A percentile compares a stretch with the other conserved stretches of the same genome.
These are phyloP conservation scores for Hura crepitans DNA, from an alignment of 441 rosid species.

Conservation along the genomic window DNA sequence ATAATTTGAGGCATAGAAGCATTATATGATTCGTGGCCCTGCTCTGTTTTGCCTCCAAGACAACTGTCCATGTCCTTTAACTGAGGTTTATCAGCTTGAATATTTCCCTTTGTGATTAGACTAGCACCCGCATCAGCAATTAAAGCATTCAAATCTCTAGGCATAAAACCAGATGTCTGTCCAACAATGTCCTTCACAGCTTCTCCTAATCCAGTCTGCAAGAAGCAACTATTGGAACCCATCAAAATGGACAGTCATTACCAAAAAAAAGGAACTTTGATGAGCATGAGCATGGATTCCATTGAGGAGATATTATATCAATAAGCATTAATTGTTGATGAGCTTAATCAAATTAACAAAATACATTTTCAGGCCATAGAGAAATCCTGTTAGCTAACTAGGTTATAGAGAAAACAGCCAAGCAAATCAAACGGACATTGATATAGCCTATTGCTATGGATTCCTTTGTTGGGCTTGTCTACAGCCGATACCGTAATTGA, in stretches of 20 bases:
- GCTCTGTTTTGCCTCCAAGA: constrained; percentile 32
- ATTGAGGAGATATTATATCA: background rate
- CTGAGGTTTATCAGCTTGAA: constrained; percentile 34
- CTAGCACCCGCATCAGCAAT: constrained; percentile 86
- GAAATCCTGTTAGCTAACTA: background rate
- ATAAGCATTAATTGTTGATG: background rate
- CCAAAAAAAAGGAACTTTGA: constrained; percentile 8
- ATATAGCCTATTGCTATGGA: constrained; percentile 9
- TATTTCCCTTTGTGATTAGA: constrained; percentile 43
- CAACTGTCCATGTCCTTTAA: constrained; percentile 31
- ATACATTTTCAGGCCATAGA: background rate
- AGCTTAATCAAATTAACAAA: background rate
- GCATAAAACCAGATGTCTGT: constrained; percentile 93
- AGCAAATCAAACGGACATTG: background rate
- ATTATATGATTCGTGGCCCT: constrained; percentile 28
- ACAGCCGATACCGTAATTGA: too few species aligned
- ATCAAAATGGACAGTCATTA: constrained; percentile 17
- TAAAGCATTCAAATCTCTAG: constrained; percentile 79
- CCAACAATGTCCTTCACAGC: constrained; percentile 67
- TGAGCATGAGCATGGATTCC: background rate
- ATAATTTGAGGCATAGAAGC: constrained; percentile 29
- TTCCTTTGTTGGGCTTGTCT: too few species aligned
- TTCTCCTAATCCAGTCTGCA: constrained; percentile 62
- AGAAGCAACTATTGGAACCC: constrained; percentile 29
- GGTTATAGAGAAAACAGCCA: background rate